phyloP scores from a whole-genome alignment of 1,284 basidiomycete species.

The Caloboletus firmus region DNA sequence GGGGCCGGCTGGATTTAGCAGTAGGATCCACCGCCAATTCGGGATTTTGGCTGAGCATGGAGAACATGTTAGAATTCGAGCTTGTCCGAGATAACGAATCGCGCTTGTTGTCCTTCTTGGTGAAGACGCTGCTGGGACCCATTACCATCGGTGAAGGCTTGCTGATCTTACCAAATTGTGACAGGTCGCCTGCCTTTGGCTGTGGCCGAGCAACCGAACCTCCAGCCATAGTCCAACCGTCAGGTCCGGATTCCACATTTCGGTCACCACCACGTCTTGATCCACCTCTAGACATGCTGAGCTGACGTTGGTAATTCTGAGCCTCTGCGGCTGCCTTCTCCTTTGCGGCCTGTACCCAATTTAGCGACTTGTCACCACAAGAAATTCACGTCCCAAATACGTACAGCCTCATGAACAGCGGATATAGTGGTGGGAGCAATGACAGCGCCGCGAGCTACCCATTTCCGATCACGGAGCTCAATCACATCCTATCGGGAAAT shows the following conservation, averaged over 20 bases:
- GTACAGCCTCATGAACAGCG: constrained; percentile 83
- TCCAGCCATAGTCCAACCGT: constrained; percentile 88
- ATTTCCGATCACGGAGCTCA: constrained; percentile 83
- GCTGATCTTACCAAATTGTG: constrained; percentile 84
- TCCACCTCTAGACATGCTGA: constrained; percentile 72
- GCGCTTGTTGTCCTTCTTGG: constrained; percentile 67
- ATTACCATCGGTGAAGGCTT: constrained; percentile 67
- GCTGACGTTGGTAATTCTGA: constrained; percentile 50
- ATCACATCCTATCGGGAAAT: constrained; percentile 68
- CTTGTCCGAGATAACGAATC: constrained; percentile 75
- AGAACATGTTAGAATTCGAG: constrained; percentile 88
- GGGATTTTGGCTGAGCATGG: constrained; percentile 64
- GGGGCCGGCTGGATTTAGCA: constrained; percentile 48
- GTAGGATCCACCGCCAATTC: constrained; percentile 52
- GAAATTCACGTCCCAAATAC: constrained; percentile 30
- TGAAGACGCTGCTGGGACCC: constrained; percentile 79
- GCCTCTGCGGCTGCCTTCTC: constrained; percentile 71
- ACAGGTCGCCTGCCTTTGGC: constrained; percentile 83
- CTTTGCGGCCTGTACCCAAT: constrained; percentile 53
- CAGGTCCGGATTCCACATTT: constrained; percentile 53
- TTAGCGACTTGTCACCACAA: constrained; percentile 11
- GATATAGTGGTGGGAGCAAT: constrained; percentile 88
- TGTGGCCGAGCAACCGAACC: constrained; percentile 57
- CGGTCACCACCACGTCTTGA: constrained; percentile 87
- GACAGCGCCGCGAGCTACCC: constrained; percentile 73